phyloP scores from a whole-genome alignment of 1,139 yeast genomes.

The Wickerhamiella infanticola region DNA sequence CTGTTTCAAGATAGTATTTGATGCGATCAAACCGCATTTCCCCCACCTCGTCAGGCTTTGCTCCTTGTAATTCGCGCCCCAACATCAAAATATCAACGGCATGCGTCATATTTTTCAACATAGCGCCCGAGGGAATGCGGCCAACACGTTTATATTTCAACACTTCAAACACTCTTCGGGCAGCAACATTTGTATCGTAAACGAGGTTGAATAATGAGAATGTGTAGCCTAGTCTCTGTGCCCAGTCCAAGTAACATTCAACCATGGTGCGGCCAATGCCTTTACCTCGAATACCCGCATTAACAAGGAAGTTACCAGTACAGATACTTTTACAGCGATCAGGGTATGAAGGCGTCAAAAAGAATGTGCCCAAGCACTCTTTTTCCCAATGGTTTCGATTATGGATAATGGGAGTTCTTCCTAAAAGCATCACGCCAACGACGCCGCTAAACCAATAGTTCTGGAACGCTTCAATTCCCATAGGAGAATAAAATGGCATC shows the following conservation, averaged over 20 bases:
- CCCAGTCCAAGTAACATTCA: conserved; percentile 80
- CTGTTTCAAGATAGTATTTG: conserved; percentile 64
- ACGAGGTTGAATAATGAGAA: conserved; percentile 73
- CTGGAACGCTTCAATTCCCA: conserved; percentile 57
- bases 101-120: conserved; percentile 64
- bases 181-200: conserved; percentile 76
- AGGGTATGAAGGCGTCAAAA: conserved; percentile 75
- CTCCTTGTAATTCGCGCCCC: conserved; percentile 31
- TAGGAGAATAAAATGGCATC: conserved; percentile 65
- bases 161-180: conserved; percentile 65
- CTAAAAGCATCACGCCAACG: conserved; percentile 70
- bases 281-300: conserved; percentile 84
- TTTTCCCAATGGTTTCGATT: conserved; percentile 65
- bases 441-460: conserved; percentile 79
- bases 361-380: conserved; percentile 75
- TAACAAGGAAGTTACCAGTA: conserved; percentile 75
- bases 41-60: conserved; percentile 35
- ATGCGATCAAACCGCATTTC: conserved; percentile 63
- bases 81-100: conserved; percentile 74
- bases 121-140: conserved; percentile 68
- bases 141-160: conserved; percentile 68
- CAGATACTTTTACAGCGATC: conserved; percentile 91
- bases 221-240: conserved; percentile 74
- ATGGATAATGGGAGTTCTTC: conserved; percentile 22
- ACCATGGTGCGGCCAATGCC: conserved; percentile 80